Evolutionary conservation across 208 protist genomes (phyloP), one percentile per base, ranked within the genome.

Genomic region (Trypanosoma boissoni): DNA sequence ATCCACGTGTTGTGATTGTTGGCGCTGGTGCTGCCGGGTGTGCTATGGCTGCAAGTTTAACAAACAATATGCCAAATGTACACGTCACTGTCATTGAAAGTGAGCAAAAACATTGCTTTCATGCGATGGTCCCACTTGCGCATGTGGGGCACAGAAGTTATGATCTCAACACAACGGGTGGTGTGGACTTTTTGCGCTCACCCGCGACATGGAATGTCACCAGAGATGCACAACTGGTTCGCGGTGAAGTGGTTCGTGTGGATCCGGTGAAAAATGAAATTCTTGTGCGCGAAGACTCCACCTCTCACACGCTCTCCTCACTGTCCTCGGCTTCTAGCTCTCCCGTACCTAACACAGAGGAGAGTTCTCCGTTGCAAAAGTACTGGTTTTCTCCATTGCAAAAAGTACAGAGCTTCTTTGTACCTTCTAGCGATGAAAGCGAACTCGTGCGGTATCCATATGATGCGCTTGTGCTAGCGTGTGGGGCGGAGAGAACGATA

Each of bases 91-190:
- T 95, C 32, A 80, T 95, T 59, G 88, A 95, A 59, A 69, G 68
- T 31, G 79, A 91, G 16, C 37, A 55, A 41, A 70, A 74, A 46
- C 84, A 91, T 53, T 55, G 61, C 8, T 95, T 92, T 56, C 58
- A 74, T 2, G 88, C 67, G 3, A 62, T 78, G 20, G 68, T 84
- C 3, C 72, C 85, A 4, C 76, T 89, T 46, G 88, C 88, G 0
- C 76, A 88, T 50, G 88, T 90, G 9, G 88, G 88, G 0, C 82
- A 91, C 69, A 79, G 88, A 29, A 95, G 88, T 74, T 95, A 95
- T 68, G 88, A 95, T 63, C 45, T 92, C 3, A 84, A 81, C 58
- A 89, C 80, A 12, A 81, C 81, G 1, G 78, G 85, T 24, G 83
- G 73, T 39, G 39, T 86, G 1, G 83, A 95, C 57, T 66, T 78